These are phyloP conservation scores for Sporothrix dimorphospora DNA, from an alignment of 2,329 filamentous ascomycete genomes.

Conservation along the genomic window DNA sequence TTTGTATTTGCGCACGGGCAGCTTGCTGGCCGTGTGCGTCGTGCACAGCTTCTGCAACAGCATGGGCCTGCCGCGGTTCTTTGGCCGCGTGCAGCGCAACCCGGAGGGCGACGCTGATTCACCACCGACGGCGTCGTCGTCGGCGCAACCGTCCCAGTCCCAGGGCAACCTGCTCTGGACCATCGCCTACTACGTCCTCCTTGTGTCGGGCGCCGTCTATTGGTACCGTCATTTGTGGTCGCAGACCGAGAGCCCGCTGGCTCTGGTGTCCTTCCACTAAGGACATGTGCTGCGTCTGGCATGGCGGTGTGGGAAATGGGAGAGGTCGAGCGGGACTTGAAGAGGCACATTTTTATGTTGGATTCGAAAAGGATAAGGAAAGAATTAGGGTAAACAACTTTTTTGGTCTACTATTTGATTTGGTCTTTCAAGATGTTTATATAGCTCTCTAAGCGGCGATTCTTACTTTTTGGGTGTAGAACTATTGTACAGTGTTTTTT, in stretches of 20 bases:
- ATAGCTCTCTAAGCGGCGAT: background rate
- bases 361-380: background rate
- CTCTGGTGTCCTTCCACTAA: constrained; percentile 44
- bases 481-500: background rate
- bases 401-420: too few species aligned
- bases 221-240: constrained; percentile 75
- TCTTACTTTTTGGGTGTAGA: background rate
- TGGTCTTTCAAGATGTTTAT: background rate
- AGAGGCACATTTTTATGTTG: background rate
- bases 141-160: background rate
- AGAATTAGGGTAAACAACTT: background rate
- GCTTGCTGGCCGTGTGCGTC: constrained; percentile 71
- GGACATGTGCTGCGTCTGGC: background rate
- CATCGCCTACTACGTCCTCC: constrained; percentile 74
- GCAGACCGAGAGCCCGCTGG: constrained; percentile 66
- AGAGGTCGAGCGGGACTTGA: background rate
- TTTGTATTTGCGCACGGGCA: constrained; percentile 82
- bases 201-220: constrained; percentile 69
- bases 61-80: constrained; percentile 85
- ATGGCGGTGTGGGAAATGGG: background rate
- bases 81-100: constrained; percentile 69
- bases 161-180: constrained; percentile 63
- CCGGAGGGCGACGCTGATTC: constrained; percentile 19
- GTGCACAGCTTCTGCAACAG: constrained; percentile 91
- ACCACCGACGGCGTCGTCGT: constrained; percentile 31